phyloP scores from a whole-genome alignment of 176 grass and related monocot species.

The Cenchrus fungigraminus region DNA sequence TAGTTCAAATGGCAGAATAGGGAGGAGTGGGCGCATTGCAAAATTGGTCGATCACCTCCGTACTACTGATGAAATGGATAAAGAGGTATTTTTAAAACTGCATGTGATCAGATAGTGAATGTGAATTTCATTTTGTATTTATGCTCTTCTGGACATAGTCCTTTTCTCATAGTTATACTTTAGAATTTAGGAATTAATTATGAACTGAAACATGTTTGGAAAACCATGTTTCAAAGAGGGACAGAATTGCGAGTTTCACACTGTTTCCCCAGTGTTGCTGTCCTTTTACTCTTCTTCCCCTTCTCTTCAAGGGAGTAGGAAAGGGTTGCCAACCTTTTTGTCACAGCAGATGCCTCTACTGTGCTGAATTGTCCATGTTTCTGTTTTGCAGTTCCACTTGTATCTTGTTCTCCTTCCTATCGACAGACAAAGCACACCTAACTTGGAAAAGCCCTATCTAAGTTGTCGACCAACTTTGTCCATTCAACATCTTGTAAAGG shows the following conservation, averaged over 20 bases:
- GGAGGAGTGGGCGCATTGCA: constrained; percentile 56
- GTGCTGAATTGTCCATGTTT: constrained; percentile 27
- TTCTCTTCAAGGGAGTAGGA: neutral
- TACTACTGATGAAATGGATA: constrained; percentile 59
- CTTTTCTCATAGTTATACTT: neutral
- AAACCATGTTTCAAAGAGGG: constrained; percentile 1
- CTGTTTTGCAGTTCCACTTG: constrained; percentile 59
- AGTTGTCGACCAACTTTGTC: constrained; percentile 63
- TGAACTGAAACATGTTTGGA: constrained; percentile 28
- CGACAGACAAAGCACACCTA: constrained; percentile 49
- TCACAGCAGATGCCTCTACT: constrained; percentile 10
- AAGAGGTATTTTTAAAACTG: constrained; percentile 53
- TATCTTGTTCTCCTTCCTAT: constrained; percentile 64
- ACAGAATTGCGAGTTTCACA: neutral
- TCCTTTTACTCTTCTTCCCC: neutral
- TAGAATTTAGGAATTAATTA: constrained; percentile 11
- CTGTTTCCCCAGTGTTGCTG: constrained; percentile 13
- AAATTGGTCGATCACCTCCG: constrained; percentile 73
- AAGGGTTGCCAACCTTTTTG: constrained; percentile 18
- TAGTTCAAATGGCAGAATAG: constrained; percentile 61
- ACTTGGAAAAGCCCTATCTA: constrained; percentile 70
- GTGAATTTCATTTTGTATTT: constrained; percentile 14
- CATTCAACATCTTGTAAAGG: constrained; percentile 61
- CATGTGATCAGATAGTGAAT: neutral
- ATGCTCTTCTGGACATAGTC: constrained; percentile 9